Conservation (phyloP, 257 asterid genomes). For the Plantago major region DNA sequence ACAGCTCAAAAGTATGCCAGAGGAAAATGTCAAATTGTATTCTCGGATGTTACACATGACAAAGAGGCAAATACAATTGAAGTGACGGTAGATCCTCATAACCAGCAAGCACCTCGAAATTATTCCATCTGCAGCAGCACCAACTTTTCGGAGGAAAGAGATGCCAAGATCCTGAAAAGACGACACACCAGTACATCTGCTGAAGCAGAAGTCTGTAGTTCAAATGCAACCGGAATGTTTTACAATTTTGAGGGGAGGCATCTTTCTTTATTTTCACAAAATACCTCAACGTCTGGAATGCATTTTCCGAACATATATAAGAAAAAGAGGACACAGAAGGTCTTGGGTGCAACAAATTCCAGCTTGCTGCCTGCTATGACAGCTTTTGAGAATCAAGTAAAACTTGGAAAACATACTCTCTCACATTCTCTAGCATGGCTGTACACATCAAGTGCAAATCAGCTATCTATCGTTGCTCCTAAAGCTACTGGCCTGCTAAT, state of each 20-base stretch:
- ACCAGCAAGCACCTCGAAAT: slow-evolving; percentile 25
- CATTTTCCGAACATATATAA: slow-evolving; percentile 41
- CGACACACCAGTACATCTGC: slow-evolving; percentile 22
- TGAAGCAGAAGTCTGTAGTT: slow-evolving; percentile 43
- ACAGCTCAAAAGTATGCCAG: slow-evolving; percentile 18
- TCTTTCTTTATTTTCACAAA: slow-evolving; percentile 25
- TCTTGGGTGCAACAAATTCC: slow-evolving; percentile 23
- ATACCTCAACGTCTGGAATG: slow-evolving; percentile 30
- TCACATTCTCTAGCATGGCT: slow-evolving; percentile 20
- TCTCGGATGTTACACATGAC: slow-evolving; percentile 65
- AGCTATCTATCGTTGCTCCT: slow-evolving; percentile 25
- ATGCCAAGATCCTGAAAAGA: slow-evolving; percentile 48
- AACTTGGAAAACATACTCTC: slow-evolving; percentile 7
- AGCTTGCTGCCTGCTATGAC: slow-evolving; percentile 15
- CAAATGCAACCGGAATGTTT: slow-evolving; percentile 31
- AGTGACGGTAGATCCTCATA: slow-evolving; percentile 22
- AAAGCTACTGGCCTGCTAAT: slow-evolving; percentile 24
- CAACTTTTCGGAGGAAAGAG: slow-evolving; percentile 37
- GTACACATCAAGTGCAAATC: slow-evolving; percentile 23
- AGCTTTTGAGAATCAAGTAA: slow-evolving; percentile 1
- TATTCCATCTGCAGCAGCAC: slow-evolving; percentile 37
- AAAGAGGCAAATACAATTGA: slow-evolving; percentile 43
- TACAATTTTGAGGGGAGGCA: slow-evolving; percentile 50
- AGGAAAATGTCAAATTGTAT: slow-evolving; percentile 61
- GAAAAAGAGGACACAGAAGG: slow-evolving; percentile 61